A percentile compares a stretch with the other conserved stretches of the same genome.
Conservation (phyloP, 2,329 filamentous ascomycete genomes). For the Diaporthe vaccinii region DNA sequence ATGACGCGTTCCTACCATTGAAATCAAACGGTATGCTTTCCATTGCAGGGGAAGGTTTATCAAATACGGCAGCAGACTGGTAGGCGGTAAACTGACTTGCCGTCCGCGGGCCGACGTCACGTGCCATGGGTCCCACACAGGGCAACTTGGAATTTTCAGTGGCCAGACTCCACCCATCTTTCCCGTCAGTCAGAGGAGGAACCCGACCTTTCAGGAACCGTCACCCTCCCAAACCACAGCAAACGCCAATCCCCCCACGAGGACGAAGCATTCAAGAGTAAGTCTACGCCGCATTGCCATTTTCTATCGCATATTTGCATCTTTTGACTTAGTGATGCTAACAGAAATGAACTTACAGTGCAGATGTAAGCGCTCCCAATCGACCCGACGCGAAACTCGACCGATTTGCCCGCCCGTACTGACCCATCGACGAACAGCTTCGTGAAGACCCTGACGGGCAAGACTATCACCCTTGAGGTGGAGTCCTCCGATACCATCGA, state of each 20-base stretch:
- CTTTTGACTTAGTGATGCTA: constrained; percentile 39
- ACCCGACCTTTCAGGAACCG: constrained; percentile 39
- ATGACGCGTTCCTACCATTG: neutral
- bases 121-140: constrained; percentile 17
- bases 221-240: constrained; percentile 46
- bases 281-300: constrained; percentile 52
- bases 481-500: constrained; percentile 99
- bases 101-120: constrained; percentile 1
- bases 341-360: constrained; percentile 68
- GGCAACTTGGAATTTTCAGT: constrained; percentile 26
- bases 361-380: constrained; percentile 80
- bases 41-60: neutral
- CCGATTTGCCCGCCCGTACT: constrained; percentile 40
- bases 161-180: constrained; percentile 45
- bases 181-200: constrained; percentile 51
- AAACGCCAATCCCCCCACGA: constrained; percentile 52
- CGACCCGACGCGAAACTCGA: constrained; percentile 44
- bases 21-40: neutral
- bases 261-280: constrained; percentile 70
- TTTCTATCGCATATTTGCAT: constrained; percentile 13
- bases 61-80: neutral
- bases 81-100: neutral
- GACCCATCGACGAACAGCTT: constrained; percentile 73
- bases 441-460: constrained; percentile 99
- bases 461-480: constrained; percentile 99